These are phyloP conservation scores for Leersia perrieri DNA, from an alignment of 176 grass and related monocot genomes.

Conservation along the genomic window DNA sequence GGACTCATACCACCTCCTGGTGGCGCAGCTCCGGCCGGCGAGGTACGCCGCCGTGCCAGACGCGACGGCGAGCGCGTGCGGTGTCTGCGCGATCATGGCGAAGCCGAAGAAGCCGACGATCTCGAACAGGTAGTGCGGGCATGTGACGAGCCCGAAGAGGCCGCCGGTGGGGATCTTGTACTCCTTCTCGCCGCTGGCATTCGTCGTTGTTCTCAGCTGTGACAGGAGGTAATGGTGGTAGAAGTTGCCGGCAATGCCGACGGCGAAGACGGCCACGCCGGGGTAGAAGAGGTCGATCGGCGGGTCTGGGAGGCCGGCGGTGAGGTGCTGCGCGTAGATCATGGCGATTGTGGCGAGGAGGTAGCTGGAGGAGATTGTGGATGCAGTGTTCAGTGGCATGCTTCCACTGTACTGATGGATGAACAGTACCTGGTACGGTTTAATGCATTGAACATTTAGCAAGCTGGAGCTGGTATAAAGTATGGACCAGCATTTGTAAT, in stretches of 20 bases:
- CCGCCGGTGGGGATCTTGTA: conserved; percentile 76
- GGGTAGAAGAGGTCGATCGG: conserved; percentile 45
- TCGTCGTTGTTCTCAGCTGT: conserved; percentile 6
- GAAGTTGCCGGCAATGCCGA: conserved; percentile 67
- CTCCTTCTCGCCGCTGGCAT: background rate
- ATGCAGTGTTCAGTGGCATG: conserved; percentile 37
- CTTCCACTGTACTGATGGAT: conserved; percentile 59
- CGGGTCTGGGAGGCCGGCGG: conserved; percentile 33
- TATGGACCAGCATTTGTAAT: too few relatives aligned
- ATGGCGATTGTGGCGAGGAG: conserved; percentile 37
- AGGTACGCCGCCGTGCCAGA: conserved; percentile 57
- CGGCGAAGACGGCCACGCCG: conserved; percentile 30
- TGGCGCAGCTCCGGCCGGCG: conserved; percentile 64
- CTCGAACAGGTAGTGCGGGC: conserved; percentile 89
- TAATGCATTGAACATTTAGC: too few relatives aligned
- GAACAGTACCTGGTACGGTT: conserved; percentile 46
- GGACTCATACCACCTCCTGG: conserved; percentile 69
- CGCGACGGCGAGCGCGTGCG: conserved; percentile 39
- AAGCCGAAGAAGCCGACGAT: conserved; percentile 61
- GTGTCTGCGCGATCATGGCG: conserved; percentile 65
- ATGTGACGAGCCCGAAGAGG: conserved; percentile 55
- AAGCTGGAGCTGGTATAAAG: too few relatives aligned
- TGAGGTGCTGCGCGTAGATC: conserved; percentile 61
- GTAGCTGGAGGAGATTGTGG: conserved; percentile 50
- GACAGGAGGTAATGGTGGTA: conserved; percentile 78